Evolutionary conservation across 352 stramenopile genomes (phyloP).

Genomic region (Phytopythium kandeliae): DNA sequence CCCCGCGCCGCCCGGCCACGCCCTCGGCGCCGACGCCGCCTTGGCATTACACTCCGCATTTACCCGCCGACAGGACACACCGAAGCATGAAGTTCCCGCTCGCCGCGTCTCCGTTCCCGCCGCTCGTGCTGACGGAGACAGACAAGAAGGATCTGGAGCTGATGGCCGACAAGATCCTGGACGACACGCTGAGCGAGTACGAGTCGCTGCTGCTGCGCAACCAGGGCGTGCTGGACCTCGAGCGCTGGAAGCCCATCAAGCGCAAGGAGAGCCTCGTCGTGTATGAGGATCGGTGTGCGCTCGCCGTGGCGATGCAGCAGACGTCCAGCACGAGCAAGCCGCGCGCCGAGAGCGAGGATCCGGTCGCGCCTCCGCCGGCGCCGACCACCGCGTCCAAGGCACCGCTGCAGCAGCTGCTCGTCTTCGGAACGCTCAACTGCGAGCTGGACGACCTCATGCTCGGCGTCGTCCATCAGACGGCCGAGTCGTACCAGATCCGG

Average conservation of each 20-base stretch:
- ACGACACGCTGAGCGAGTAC: conserved; percentile 33
- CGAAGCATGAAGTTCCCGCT: conserved; percentile 14
- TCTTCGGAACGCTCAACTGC: conserved; percentile 35
- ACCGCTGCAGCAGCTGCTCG: conserved; percentile 13
- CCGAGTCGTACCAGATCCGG: conserved; percentile 29
- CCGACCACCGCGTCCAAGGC: conserved; percentile 4
- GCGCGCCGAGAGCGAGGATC: conserved; percentile 9
- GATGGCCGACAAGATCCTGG: conserved; percentile 17
- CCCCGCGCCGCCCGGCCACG: too few relatives aligned
- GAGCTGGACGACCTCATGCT: conserved; percentile 42
- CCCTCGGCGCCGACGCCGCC: too few relatives aligned
- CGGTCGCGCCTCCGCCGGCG: conserved; percentile 4
- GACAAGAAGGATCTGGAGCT: conserved; percentile 18
- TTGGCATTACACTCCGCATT: too few relatives aligned
- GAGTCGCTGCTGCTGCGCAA: conserved; percentile 26
- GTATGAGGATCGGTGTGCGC: conserved; percentile 34
- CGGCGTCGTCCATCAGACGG: conserved; percentile 21
- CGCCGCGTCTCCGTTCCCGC: conserved; percentile 24
- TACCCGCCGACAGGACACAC: too few relatives aligned
- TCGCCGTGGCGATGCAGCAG: conserved; percentile 21
- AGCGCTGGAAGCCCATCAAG: conserved; percentile 45
- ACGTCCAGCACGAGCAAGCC: conserved; percentile 18
- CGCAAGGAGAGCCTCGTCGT: conserved; percentile 38
- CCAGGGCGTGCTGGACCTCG: conserved; percentile 29
- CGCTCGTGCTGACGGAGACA: conserved; percentile 14